Conservation (phyloP, 2,329 filamentous ascomycete species). For the Ceratocystis ficicola region DNA sequence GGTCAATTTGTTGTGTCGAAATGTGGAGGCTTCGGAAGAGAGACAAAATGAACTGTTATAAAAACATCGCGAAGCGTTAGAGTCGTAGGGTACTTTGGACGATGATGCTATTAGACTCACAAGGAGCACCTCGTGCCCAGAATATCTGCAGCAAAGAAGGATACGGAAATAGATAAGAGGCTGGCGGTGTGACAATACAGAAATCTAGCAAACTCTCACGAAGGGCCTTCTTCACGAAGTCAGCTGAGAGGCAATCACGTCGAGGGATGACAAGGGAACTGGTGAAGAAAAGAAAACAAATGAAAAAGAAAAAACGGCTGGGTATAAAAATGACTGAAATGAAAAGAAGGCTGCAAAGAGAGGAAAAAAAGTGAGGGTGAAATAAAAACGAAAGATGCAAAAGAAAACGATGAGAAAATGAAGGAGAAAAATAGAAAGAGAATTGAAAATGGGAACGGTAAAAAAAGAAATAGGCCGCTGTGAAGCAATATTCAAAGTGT, state of each 20-base stretch:
- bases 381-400: slow-evolving; percentile 3
- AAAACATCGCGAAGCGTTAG: not conserved
- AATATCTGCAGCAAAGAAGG: not conserved
- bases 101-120: not conserved
- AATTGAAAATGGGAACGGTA: not conserved
- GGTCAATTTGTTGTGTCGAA: not conserved
- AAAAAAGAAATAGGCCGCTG: not conserved
- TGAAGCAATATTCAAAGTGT: slow-evolving; percentile 5
- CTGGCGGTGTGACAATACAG: not conserved
- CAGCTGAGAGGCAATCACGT: slow-evolving; percentile 29
- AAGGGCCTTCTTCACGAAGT: not conserved
- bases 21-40: not conserved
- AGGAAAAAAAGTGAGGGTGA: not conserved
- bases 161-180: not conserved
- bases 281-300: not conserved
- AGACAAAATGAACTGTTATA: not conserved
- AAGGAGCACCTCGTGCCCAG: not conserved
- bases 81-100: not conserved
- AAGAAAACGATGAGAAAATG: not conserved
- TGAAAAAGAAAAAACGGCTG: slow-evolving; percentile 2
- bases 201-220: not conserved
- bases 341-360: slow-evolving; percentile 8
- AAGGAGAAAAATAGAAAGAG: not conserved
- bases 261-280: slow-evolving; percentile 40
- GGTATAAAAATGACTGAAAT: slow-evolving; percentile 5